A percentile compares a stretch with the other conserved stretches of the same genome.
These are phyloP conservation scores for Eimeria acervulina DNA, from an alignment of 169 alveolate genomes.

Conservation along the genomic window DNA sequence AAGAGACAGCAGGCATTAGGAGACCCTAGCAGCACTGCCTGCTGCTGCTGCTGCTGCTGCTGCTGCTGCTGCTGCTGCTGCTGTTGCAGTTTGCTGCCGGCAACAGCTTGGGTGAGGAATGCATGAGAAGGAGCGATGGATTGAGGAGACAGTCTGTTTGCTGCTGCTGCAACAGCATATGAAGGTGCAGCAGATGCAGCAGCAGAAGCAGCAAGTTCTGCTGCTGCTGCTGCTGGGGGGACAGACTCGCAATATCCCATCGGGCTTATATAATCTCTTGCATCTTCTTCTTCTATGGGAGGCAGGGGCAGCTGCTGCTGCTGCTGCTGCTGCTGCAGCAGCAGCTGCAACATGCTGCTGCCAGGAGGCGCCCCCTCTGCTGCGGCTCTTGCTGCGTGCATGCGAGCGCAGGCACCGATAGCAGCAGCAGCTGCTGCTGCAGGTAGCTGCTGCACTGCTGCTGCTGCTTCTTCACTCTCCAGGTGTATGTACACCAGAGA, in stretches of 20 bases:
- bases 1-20: slow-evolving; percentile 17
- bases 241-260: slow-evolving; percentile 12
- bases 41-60: slow-evolving; percentile 43
- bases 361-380: not conserved
- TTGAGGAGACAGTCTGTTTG: slow-evolving; percentile 19
- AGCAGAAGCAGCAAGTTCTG: no score
- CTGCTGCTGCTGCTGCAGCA: slow-evolving; percentile 65
- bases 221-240: no score
- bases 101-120: slow-evolving; percentile 40
- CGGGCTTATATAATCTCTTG: slow-evolving; percentile 5
- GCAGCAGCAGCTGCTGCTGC: slow-evolving; percentile 57
- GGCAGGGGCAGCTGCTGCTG: slow-evolving; percentile 10
- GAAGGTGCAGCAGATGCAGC: no score
- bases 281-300: slow-evolving; percentile 48
- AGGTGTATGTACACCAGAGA: slow-evolving; percentile 23
- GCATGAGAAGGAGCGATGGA: not conserved
- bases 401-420: not conserved
- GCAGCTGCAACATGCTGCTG: not conserved
- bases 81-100: not conserved
- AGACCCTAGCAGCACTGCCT: slow-evolving; percentile 43
- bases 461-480: slow-evolving; percentile 59
- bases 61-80: slow-evolving; percentile 62
- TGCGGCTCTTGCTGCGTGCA: slow-evolving; percentile 38
- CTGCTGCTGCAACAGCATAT: not conserved
- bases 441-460: slow-evolving; percentile 29